Percentiles rank a stretch among this genome's conserved stretches.
Conservation (phyloP, 2,329 filamentous ascomycete species). For the Penicillium griseofulvum region DNA sequence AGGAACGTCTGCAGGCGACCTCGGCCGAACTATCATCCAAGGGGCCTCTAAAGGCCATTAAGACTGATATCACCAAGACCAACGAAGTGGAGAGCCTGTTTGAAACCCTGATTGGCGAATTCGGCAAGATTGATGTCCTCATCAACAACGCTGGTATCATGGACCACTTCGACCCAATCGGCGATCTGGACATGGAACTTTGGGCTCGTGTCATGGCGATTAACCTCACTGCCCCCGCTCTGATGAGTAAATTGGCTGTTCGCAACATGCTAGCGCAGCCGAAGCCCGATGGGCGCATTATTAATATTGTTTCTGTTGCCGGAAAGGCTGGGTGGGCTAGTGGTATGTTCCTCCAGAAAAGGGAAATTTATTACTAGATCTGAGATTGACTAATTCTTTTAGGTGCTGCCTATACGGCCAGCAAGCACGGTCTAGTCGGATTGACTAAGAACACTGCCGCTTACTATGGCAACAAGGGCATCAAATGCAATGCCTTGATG, state of each 20-base stretch:
- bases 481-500: constrained; percentile 53
- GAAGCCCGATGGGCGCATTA: constrained; percentile 46
- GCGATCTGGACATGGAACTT: constrained; percentile 43
- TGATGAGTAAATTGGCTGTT: constrained; percentile 53
- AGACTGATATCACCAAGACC: constrained; percentile 40
- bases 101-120: constrained; percentile 30
- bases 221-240: constrained; percentile 57
- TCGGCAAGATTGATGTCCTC: constrained; percentile 55
- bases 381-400: background rate
- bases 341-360: constrained; percentile 29
- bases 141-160: constrained; percentile 60
- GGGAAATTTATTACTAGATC: background rate
- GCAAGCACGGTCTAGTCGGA: constrained; percentile 55
- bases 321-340: constrained; percentile 43
- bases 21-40: constrained; percentile 24
- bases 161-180: constrained; percentile 56
- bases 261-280: constrained; percentile 44
- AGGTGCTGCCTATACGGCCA: constrained; percentile 53
- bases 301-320: constrained; percentile 54
- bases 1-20: constrained; percentile 23
- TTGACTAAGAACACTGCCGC: constrained; percentile 59
- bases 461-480: constrained; percentile 55
- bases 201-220: constrained; percentile 57
- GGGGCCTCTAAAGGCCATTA: constrained; percentile 27
- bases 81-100: constrained; percentile 40